Base-by-base conservation (phyloP, 495 filamentous ascomycete species). In the Penicillium coprophilum region DNA sequence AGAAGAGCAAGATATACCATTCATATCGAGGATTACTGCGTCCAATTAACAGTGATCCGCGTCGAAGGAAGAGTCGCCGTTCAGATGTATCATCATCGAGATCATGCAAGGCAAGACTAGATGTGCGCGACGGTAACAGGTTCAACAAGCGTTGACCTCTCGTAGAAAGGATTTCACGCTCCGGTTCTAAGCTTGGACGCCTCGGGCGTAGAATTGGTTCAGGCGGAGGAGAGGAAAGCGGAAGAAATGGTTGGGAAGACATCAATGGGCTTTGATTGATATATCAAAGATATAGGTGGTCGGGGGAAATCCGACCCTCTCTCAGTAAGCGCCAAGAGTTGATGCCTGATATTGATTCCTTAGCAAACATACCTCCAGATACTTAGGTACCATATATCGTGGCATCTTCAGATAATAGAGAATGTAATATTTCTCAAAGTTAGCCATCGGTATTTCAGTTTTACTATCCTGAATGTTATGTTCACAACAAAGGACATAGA, bases 161-260 rank as follows among this genome's bases (percentile, higher is more conserved):
- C 0, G 73, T 73, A 11, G 73, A 71, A 2, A 74, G 54, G 32
- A 76, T 68, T 41, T 74, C 71, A 13, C 60, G 64, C 39, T 74
- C 68, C 0, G 55, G 65, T 21, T 70, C 63, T 12, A 74, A 48
- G 50, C 66, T 74, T 15, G 71, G 71, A 15, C 65, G 57, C n/a
- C 66, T 63, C 0, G 70, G 70, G 13, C 50, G 61, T 27, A 71
- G 49, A 0, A 60, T 49, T 20, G 65, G 57, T 0, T 60, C 64
- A 4, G 63, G 53, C 4, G 60, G 57, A 11, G 68, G 54, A 1
- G 67, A 66, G 1, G 64, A 58, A 7, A 63, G 44, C 1, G 60
- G 60, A n/a, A 60, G 63, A 32, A 63, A 63, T 1, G 55, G 5
- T 4, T 58, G 46, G 13, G 62, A 65, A 11, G 58, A 44, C 62